Percentiles rank a stretch among this genome's conserved stretches.
phyloP scores from a whole-genome alignment of 1,284 basidiomycete species.

The Trichosporon coremiiforme region DNA sequence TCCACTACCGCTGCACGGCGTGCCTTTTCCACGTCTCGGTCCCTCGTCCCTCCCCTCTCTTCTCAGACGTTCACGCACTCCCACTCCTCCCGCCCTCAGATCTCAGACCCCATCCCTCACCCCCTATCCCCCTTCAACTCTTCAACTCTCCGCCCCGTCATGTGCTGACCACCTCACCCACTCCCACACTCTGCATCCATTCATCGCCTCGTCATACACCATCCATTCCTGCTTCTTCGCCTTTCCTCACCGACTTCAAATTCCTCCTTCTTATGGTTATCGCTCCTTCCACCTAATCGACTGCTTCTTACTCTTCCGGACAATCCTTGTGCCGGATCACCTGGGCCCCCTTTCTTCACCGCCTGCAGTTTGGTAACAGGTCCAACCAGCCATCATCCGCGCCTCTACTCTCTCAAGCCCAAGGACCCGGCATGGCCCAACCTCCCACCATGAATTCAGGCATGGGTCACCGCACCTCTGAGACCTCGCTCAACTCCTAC shows the following conservation, averaged over 20 bases:
- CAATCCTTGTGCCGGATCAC: background rate
- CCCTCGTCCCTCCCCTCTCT: background rate
- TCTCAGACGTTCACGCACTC: slow-evolving; percentile 10
- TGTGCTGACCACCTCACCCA: slow-evolving; percentile 9
- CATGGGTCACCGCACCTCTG: slow-evolving; percentile 44
- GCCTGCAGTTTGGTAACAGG: slow-evolving; percentile 17
- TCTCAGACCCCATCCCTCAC: slow-evolving; percentile 2
- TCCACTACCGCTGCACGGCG: background rate
- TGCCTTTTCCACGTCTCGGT: slow-evolving; percentile 18
- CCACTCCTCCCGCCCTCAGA: slow-evolving; percentile 11
- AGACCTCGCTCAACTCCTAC: slow-evolving; percentile 39
- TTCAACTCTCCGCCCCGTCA: background rate
- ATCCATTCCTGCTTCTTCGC: background rate
- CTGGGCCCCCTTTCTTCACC: background rate
- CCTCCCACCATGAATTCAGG: slow-evolving; percentile 28
- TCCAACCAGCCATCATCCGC: slow-evolving; percentile 19
- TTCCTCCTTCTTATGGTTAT: slow-evolving; percentile 12
- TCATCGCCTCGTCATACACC: background rate
- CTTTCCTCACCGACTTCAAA: background rate
- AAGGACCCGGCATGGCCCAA: slow-evolving; percentile 19
- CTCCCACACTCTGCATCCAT: slow-evolving; percentile 7
- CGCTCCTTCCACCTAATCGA: background rate
- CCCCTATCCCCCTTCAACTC: background rate
- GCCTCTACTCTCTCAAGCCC: slow-evolving; percentile 17
- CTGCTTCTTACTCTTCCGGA: background rate